Evolutionary conservation across 148 eudicot genomes (phyloP).

Genomic region (Heliamphora exappendiculata): DNA sequence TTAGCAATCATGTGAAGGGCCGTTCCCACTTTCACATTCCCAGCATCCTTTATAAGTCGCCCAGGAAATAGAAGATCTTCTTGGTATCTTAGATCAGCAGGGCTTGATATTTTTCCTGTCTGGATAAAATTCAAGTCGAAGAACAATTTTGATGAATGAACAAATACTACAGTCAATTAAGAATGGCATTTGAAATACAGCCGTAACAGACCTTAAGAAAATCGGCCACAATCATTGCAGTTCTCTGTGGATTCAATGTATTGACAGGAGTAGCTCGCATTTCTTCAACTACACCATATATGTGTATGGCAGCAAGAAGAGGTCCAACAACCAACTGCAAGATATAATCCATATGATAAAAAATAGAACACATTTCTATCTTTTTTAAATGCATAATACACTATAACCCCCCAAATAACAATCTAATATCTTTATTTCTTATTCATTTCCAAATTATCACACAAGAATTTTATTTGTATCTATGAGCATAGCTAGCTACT

Average conservation of each 20-base stretch:
- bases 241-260: slow-evolving; percentile 91
- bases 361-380: not conserved
- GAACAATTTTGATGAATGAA: not conserved
- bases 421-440: not conserved
- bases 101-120: slow-evolving; percentile 76
- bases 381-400: not conserved
- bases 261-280: slow-evolving; percentile 94
- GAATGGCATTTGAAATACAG: slow-evolving; percentile 5
- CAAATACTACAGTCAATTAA: not conserved
- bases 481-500: too few relatives aligned
- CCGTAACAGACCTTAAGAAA: slow-evolving; percentile 79
- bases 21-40: slow-evolving; percentile 81
- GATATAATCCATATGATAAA: slow-evolving; percentile 9
- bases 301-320: slow-evolving; percentile 63
- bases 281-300: slow-evolving; percentile 78
- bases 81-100: slow-evolving; percentile 82
- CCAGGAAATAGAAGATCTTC: slow-evolving; percentile 91
- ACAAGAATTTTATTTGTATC: too few relatives aligned
- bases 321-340: slow-evolving; percentile 81
- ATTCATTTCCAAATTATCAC: too few relatives aligned
- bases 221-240: slow-evolving; percentile 84
- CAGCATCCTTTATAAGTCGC: slow-evolving; percentile 76
- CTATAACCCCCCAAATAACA: not conserved
- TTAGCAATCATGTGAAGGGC: slow-evolving; percentile 48
- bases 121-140: slow-evolving; percentile 17